Evolutionary conservation across 2,329 filamentous ascomycete genomes (phyloP), one percentile per base, ranked within the genome.

Genomic region (Xenoacremonium recifei): DNA sequence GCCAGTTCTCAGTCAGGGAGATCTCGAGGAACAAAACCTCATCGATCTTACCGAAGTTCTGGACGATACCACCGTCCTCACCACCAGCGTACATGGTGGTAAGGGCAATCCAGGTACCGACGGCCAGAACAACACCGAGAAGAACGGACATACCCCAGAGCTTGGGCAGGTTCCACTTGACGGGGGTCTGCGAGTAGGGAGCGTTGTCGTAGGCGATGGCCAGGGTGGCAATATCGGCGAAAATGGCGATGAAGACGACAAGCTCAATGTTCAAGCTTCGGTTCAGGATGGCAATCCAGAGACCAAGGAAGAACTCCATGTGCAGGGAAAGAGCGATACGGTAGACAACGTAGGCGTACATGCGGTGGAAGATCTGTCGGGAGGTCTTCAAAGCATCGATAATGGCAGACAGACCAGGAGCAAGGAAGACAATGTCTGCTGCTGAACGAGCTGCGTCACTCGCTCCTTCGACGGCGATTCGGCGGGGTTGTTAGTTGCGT

Each of bases 341-440:
- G 76, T 95, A 95, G 60, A 95, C 87, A 54, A 96, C 88, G 74
- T 95, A 96, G 46, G 89, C 87, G 72, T 95, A 93, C 89, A 96
- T 95, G 60, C 90, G 88, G 73, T 95, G 89, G 77, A 95, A 95
- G 67, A 96, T 95, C 68, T 95, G 89, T 60, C 90, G 87, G 21
- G 89, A 92, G 54, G 87, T 95, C 76, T 95, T 95, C 57, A 95
- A 79, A 47, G 89, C 89, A 65, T 95, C 89, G 59, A 95, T 95
- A 67, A 95, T 95, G 50, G 89, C 87, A 68, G 89, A 90, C 49
- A 95, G 83, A 75, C 89, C 90, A 41, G 89, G 89, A 57, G 87
- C 89, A 64, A 95, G 81, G 79, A 95, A 95, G 58, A 96, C 89
- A 58, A 95, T 95, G 70, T 96, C 90, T 61, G 90, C 88, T 55